Percentiles rank a stretch among this genome's conserved stretches.
Evolutionary conservation across 2,329 filamentous ascomycete genomes (phyloP).

Genomic region (Neofusicoccum kwambonambiense): DNA sequence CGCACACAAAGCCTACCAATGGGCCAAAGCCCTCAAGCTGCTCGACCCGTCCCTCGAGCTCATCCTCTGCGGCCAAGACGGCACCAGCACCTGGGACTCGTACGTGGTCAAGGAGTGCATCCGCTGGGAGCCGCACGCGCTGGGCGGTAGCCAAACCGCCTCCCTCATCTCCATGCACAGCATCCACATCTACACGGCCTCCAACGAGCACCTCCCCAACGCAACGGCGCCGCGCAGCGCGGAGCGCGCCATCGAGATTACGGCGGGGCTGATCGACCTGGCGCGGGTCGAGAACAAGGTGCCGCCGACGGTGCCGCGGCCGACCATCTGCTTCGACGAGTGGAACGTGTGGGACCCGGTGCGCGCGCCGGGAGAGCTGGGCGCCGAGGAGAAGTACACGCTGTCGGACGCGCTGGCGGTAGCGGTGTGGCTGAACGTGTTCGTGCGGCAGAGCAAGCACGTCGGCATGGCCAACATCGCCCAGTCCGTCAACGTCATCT

Average conservation of each 20-base stretch:
- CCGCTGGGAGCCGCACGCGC: slow-evolving; percentile 49
- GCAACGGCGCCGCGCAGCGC: slow-evolving; percentile 62
- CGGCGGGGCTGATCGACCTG: slow-evolving; percentile 67
- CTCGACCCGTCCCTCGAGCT: slow-evolving; percentile 67
- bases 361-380: slow-evolving; percentile 67
- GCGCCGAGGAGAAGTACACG: slow-evolving; percentile 72
- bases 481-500: slow-evolving; percentile 76
- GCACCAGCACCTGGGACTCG: slow-evolving; percentile 69
- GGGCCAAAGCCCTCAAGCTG: slow-evolving; percentile 71
- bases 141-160: slow-evolving; percentile 48
- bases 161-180: slow-evolving; percentile 74
- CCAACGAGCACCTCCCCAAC: slow-evolving; percentile 42
- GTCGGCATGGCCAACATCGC: slow-evolving; percentile 79
- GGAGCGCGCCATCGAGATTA: slow-evolving; percentile 71
- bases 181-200: slow-evolving; percentile 75
- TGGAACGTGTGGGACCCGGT: slow-evolving; percentile 82
- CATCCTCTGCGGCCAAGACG: slow-evolving; percentile 73
- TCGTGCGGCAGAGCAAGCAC: slow-evolving; percentile 68
- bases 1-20: slow-evolving; percentile 66
- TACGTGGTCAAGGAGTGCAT: slow-evolving; percentile 70
- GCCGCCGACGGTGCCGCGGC: slow-evolving; percentile 58
- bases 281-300: slow-evolving; percentile 68
- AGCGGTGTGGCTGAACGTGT: slow-evolving; percentile 72
- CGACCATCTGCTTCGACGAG: slow-evolving; percentile 78
- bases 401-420: slow-evolving; percentile 76